Base-by-base conservation (phyloP, 169 alveolate genomes). In the Plasmodium inui region DNA sequence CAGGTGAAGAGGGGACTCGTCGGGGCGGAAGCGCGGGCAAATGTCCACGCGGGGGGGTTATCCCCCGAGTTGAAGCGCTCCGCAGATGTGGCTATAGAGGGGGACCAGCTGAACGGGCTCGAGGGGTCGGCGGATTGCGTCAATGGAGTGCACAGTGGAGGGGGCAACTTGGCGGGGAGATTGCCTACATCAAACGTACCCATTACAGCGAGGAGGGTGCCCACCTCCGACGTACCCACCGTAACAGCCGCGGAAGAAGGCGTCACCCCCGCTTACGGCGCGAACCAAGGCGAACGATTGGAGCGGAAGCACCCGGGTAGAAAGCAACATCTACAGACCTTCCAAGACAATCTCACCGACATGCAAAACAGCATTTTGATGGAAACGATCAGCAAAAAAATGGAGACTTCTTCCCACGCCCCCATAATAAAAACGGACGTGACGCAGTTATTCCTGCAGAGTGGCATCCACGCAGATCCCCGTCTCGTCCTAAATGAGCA, bases 331-430 rank as follows among this genome's bases (percentile, higher is more conserved):
- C 34, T 78, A 8, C 82, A 88, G 28, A 61, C 86, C 22, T 34
- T 88, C 34, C 94, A 88, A 19, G 81, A 88, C 22, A 88, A 78
- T 19, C 82, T 88, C 26, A 88, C 94, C 32, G 88, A 88, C 57
- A 88, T 88, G 94, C 94, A 88, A 88, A 88, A 88, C 50, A 76
- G 83, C n/a, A 88, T 88, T 7, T 22, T 88, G 32, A 76, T 57
- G 81, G 70, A 88, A 19, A 88, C 88, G 8, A 88, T 88, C 19
- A 88, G 81, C 34, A 88, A 76, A 22, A 34, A 88, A 78, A 79
- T 88, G 72, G 94, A 46, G 70, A 61, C 12, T 7, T 78, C 86
- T 1, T 61, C 94, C 10, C 89, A 78, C 70, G 41, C 44, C 17
- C 39, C 94, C 12, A 78, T 57, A 61, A 32, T 78, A 78, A 88